Percentiles rank a stretch among this genome's conserved stretches.
phyloP scores from a whole-genome alignment of 345 rosid genomes.

The Hibiscus mutabilis region DNA sequence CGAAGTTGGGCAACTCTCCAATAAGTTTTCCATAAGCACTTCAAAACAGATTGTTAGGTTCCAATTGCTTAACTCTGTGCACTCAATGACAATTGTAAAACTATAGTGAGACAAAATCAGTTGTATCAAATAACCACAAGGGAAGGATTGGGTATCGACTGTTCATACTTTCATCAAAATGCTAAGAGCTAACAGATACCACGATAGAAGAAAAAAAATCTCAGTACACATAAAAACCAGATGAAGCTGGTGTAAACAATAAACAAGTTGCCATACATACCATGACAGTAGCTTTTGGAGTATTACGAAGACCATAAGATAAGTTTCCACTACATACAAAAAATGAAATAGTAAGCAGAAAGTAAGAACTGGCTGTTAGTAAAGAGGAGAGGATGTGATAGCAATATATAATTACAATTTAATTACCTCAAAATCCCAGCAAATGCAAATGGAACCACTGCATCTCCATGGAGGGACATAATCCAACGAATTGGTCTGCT shows the following conservation, averaged over 20 bases:
- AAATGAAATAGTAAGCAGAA: slow-evolving; percentile 16
- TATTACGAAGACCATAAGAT: slow-evolving; percentile 85
- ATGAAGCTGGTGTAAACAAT: not conserved
- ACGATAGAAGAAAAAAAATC: not conserved
- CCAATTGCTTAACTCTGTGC: not conserved
- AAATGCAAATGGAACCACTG: slow-evolving; percentile 69
- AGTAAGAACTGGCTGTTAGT: not conserved
- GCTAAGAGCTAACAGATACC: not conserved
- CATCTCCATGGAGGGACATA: slow-evolving; percentile 84
- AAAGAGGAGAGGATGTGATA: not conserved
- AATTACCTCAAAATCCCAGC: slow-evolving; percentile 78
- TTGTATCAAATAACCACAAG: not conserved
- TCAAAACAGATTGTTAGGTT: not conserved
- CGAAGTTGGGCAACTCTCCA: not conserved
- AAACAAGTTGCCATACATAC: slow-evolving; percentile 31
- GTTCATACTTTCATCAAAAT: not conserved
- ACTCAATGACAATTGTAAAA: not conserved
- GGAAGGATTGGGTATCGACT: not conserved
- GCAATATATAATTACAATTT: slow-evolving; percentile 19
- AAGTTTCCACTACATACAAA: slow-evolving; percentile 58
- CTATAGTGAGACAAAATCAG: not conserved
- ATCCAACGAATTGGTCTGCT: slow-evolving; percentile 97
- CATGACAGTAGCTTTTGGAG: slow-evolving; percentile 58
- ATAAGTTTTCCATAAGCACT: slow-evolving; percentile 4
- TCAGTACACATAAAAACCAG: slow-evolving; percentile 4